phyloP scores from a whole-genome alignment of 352 stramenopile species.

The Blastocystis hominis region DNA sequence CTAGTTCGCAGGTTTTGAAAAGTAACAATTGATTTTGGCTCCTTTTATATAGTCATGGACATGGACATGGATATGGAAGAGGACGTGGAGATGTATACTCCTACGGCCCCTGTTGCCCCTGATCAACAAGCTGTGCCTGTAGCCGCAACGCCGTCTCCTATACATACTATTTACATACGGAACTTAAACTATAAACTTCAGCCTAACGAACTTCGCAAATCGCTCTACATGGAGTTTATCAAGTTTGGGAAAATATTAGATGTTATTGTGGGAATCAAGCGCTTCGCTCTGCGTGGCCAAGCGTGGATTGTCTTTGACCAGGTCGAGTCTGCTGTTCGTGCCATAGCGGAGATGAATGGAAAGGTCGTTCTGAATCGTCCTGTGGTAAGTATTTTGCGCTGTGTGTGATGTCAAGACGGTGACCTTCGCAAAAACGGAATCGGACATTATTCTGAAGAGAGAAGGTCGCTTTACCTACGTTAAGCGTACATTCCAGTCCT shows the following conservation, averaged over 20 bases:
- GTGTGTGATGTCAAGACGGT: not conserved
- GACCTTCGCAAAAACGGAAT: slow-evolving; percentile 48
- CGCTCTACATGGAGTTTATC: slow-evolving; percentile 39
- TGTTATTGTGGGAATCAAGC: slow-evolving; percentile 47
- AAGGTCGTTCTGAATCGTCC: slow-evolving; percentile 47
- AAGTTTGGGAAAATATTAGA: slow-evolving; percentile 55
- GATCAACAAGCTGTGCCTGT: not conserved
- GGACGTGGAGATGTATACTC: slow-evolving; percentile 14
- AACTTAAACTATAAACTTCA: slow-evolving; percentile 57
- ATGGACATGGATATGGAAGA: slow-evolving; percentile 55
- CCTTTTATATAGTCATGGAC: slow-evolving; percentile 2
- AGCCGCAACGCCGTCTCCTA: not conserved
- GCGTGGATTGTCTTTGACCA: slow-evolving; percentile 55
- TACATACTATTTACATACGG: slow-evolving; percentile 48
- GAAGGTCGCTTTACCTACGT: slow-evolving; percentile 37
- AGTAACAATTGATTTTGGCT: not conserved
- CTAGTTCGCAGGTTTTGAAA: slow-evolving; percentile 11
- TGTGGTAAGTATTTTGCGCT: not conserved
- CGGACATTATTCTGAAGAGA: slow-evolving; percentile 53
- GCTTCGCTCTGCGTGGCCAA: slow-evolving; percentile 37
- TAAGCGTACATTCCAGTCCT: slow-evolving; percentile 47
- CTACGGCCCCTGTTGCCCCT: not conserved
- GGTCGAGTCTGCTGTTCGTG: not conserved
- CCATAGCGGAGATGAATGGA: slow-evolving; percentile 42
- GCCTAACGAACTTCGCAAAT: slow-evolving; percentile 36